phyloP scores from a whole-genome alignment of 805 yeast genomes.

The Saturnispora silvae region DNA sequence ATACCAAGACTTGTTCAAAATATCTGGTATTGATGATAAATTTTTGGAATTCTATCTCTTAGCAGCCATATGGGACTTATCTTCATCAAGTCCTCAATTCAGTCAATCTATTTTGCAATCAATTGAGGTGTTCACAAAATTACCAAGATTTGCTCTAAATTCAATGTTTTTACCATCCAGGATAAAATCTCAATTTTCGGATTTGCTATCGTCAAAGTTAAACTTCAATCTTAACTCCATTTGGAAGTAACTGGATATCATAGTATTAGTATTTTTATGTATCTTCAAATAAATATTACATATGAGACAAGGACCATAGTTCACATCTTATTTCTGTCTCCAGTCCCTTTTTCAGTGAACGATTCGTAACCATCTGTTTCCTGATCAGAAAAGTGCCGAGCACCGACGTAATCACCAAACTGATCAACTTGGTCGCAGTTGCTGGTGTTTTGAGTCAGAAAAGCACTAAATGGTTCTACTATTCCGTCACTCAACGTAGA shows the following conservation, averaged over 20 bases:
- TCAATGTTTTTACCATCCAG: constrained; percentile 25
- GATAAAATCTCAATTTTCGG: constrained; percentile 1
- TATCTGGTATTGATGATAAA: constrained; percentile 40
- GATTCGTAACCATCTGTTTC: constrained; percentile 25
- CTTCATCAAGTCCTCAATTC: constrained; percentile 12
- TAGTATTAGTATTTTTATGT: too few relatives aligned
- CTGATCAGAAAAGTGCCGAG: constrained; percentile 19
- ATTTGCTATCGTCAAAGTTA: constrained; percentile 1
- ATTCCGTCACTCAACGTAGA: constrained; percentile 23
- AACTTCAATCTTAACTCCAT: constrained; percentile 4
- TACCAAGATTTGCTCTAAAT: constrained; percentile 29
- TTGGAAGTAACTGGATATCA: too few relatives aligned
- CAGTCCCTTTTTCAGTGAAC: constrained; percentile 25
- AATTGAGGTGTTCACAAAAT: constrained; percentile 22
- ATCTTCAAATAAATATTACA: too few relatives aligned
- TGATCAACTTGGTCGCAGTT: constrained; percentile 34
- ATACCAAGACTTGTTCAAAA: constrained; percentile 26
- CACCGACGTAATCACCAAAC: constrained; percentile 25
- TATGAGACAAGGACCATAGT: too few relatives aligned
- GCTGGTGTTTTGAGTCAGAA: constrained; percentile 32
- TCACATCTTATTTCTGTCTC: constrained; percentile 34
- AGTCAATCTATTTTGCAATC: constrained; percentile 15
- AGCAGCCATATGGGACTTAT: constrained; percentile 24
- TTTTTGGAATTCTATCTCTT: constrained; percentile 38
- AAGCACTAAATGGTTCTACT: constrained; percentile 30